Base-by-base conservation (phyloP, 345 rosid species). In the Boechera retrofracta region DNA sequence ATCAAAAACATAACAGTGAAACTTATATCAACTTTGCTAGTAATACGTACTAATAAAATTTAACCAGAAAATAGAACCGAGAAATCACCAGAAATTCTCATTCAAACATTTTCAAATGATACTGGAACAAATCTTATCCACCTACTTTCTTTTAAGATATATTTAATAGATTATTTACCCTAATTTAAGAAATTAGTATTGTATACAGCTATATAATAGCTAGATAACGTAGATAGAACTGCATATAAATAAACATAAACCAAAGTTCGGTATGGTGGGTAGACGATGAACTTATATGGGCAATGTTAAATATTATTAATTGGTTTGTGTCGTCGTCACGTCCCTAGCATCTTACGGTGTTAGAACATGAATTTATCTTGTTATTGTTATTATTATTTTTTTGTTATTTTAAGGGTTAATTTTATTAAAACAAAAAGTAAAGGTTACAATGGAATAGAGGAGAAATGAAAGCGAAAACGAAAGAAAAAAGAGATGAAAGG, bases 271-370 rank as follows among this genome's bases (percentile, higher is more conserved):
- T 47, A 32, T 48, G 56, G 44, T 66, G 15, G 64, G 28, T 33
- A 5, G 8, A 66, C 42, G 45, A 66, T 33, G 18, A 33, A 35
- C 10, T 66, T 0, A 10, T 66, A 32, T 32, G 71, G 3, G 11
- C 12, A 5, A 16, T 33, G 44, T 28, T 28, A 28, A 28, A 15
- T 29, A 66, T 49, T n/a, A 47, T 18, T 33, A n/a, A 53, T 33
- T 33, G 32, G 38, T 33, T 49, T 26, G 36, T 12, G 39, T 28
- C n/a, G 41, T 57, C 62, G 24, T 57, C 62, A 57, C 41, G 18
- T 57, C 62, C 32, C 11, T 48, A 10, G 44, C 71, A 21, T 33
- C 58, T 45, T 66, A 58, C 45, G 58, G 71, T 66, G 45, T 49
- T 18, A 49, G 33, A 51, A 32, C 33, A 67, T 10, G 12, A 2